Evolutionary conservation across 768 basidiomycete species (phyloP).

Genomic region (Mycena sanguinolenta): DNA sequence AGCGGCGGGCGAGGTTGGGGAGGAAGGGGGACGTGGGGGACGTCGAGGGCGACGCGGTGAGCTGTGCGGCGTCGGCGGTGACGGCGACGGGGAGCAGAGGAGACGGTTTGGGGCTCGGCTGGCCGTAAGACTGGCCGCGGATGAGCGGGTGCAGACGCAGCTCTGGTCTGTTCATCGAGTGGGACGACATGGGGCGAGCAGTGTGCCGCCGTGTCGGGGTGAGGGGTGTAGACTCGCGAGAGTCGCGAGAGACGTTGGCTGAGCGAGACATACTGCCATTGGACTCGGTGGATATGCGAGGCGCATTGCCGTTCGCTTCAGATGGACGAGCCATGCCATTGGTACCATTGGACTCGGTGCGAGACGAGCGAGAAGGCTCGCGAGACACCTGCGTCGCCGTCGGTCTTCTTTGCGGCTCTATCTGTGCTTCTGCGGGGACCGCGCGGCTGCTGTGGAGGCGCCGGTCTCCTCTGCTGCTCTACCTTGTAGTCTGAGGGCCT

Average conservation of each 20-base stretch:
- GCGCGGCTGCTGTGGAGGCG: neutral
- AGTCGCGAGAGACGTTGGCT: too few relatives aligned
- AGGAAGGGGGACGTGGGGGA: constrained; percentile 51
- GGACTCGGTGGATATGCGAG: too few relatives aligned
- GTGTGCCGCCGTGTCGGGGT: constrained; percentile 37
- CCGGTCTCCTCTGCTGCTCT: neutral
- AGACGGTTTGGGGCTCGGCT: constrained; percentile 61
- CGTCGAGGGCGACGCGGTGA: constrained; percentile 55
- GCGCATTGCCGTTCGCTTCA: too few relatives aligned
- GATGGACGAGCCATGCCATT: too few relatives aligned
- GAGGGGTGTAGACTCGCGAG: neutral
- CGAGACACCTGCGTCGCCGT: too few relatives aligned
- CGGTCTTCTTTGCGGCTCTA: neutral
- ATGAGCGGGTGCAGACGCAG: constrained; percentile 84
- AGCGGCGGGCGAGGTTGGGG: constrained; percentile 53
- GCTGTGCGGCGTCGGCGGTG: constrained; percentile 57
- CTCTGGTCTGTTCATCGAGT: constrained; percentile 26
- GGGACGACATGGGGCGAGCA: constrained; percentile 39
- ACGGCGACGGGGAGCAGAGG: constrained; percentile 74
- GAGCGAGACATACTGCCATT: neutral
- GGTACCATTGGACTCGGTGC: too few relatives aligned
- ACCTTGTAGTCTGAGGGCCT: constrained; percentile 50
- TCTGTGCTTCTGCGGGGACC: neutral
- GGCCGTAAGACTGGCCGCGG: constrained; percentile 77
- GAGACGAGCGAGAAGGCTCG: too few relatives aligned